Conservation (phyloP, 208 protist species). For the Willaertia magna region DNA sequence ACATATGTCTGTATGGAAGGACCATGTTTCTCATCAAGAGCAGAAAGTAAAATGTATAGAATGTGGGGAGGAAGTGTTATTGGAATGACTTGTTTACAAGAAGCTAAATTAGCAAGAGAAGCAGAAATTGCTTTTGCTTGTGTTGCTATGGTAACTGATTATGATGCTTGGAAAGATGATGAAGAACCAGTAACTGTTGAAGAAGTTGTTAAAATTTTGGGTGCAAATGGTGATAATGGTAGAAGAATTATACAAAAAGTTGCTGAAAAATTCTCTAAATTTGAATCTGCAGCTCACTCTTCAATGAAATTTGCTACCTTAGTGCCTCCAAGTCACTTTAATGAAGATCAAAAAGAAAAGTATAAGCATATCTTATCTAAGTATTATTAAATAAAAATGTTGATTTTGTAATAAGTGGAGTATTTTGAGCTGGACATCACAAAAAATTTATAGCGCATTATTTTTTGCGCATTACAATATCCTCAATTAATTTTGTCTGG, state of each 20-base stretch:
- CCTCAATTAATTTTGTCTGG: too few species aligned
- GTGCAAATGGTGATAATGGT: slow-evolving; percentile 46
- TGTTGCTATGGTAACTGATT: slow-evolving; percentile 79
- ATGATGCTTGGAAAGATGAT: slow-evolving; percentile 68
- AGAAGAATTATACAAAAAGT: neutral
- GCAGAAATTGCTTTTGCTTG: slow-evolving; percentile 66
- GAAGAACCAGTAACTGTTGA: slow-evolving; percentile 48
- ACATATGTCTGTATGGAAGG: slow-evolving; percentile 76
- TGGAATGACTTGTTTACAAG: slow-evolving; percentile 73
- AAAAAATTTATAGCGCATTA: too few species aligned
- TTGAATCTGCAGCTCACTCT: neutral
- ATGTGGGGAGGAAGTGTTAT: slow-evolving; percentile 57
- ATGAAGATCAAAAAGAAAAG: neutral
- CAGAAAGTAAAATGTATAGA: slow-evolving; percentile 63
- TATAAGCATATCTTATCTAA: neutral
- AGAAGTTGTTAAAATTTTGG: slow-evolving; percentile 43
- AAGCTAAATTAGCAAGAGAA: slow-evolving; percentile 71
- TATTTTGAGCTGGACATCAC: too few species aligned
- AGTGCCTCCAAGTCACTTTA: neutral
- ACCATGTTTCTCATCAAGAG: slow-evolving; percentile 66
- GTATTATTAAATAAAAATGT: neutral
- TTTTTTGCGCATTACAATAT: too few species aligned
- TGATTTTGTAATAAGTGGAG: too few species aligned
- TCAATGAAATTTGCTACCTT: neutral
- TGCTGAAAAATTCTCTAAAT: neutral